Percentiles rank a stretch among this genome's conserved stretches.
These are phyloP conservation scores for Solanum piurae DNA, from an alignment of 257 asterid genomes.

Conservation along the genomic window DNA sequence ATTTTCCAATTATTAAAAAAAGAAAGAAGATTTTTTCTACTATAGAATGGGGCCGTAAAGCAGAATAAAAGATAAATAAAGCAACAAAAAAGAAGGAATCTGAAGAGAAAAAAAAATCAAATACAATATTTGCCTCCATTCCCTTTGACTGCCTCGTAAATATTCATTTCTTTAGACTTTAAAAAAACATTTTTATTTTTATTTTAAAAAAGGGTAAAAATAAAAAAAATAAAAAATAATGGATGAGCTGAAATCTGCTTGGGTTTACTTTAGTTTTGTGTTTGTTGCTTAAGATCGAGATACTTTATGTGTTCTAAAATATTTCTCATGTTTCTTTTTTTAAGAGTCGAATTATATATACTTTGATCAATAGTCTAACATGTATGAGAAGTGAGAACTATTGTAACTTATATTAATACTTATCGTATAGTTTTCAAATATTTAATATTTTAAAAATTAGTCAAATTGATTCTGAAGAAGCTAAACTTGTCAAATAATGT, in stretches of 20 bases:
- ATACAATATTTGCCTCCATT: background rate
- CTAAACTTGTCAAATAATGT: background rate
- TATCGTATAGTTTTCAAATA: background rate
- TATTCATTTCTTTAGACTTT: conserved; percentile 14
- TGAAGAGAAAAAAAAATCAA: conserved; percentile 7
- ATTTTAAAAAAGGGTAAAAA: too few species aligned
- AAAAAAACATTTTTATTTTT: background rate
- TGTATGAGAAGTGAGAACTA: background rate
- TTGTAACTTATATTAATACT: background rate
- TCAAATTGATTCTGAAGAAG: background rate
- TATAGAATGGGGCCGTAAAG: conserved; percentile 29
- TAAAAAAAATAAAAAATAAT: background rate
- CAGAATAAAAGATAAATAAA: conserved; percentile 4
- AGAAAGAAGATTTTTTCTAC: background rate
- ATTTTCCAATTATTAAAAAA: too few species aligned
- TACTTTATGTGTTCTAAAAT: background rate
- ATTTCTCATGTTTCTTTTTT: background rate
- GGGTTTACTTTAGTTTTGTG: background rate
- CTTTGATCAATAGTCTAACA: background rate
- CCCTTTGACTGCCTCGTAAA: conserved; percentile 40
- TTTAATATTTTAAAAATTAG: background rate
- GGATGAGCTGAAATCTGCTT: background rate
- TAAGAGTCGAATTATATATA: background rate
- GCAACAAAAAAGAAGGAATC: conserved; percentile 3
- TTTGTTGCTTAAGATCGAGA: background rate